A percentile compares a stretch with the other conserved stretches of the same genome.
Evolutionary conservation across 495 filamentous ascomycete species (phyloP).

Genomic region (Aspergillus olivimuriae): DNA sequence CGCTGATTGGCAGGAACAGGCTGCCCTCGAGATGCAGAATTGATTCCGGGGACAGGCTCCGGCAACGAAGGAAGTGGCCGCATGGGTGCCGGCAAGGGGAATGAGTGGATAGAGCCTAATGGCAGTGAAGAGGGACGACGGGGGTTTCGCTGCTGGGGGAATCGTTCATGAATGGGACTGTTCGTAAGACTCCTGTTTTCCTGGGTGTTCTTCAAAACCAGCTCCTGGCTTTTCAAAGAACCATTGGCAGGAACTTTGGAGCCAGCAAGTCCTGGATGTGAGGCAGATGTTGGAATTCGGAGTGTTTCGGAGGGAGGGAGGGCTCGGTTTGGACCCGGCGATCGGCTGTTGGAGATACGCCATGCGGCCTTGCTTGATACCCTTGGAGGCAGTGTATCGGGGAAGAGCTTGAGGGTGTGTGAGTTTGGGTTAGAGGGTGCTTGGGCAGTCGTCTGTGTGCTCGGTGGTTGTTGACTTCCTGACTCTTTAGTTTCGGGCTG

Average conservation of each 20-base stretch:
- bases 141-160: slow-evolving; percentile 6
- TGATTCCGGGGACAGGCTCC: slow-evolving; percentile 4
- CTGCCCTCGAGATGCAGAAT: no score
- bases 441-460: neutral
- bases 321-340: slow-evolving; percentile 4
- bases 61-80: slow-evolving; percentile 32
- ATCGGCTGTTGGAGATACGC: slow-evolving; percentile 18
- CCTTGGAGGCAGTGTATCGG: slow-evolving; percentile 29
- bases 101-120: slow-evolving; percentile 28
- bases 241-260: neutral
- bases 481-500: neutral
- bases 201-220: neutral
- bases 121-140: slow-evolving; percentile 23
- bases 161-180: slow-evolving; percentile 6
- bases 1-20: no score
- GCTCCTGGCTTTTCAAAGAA: neutral
- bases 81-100: slow-evolving; percentile 35
- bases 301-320: slow-evolving; percentile 1
- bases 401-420: slow-evolving; percentile 34
- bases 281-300: neutral
- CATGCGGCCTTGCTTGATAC: slow-evolving; percentile 25
- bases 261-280: no score
- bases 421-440: slow-evolving; percentile 2
- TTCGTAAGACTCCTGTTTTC: neutral
- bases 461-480: neutral